These are phyloP conservation scores for Sporothrix phasma DNA, from an alignment of 2,329 filamentous ascomycete species.

Conservation along the genomic window DNA sequence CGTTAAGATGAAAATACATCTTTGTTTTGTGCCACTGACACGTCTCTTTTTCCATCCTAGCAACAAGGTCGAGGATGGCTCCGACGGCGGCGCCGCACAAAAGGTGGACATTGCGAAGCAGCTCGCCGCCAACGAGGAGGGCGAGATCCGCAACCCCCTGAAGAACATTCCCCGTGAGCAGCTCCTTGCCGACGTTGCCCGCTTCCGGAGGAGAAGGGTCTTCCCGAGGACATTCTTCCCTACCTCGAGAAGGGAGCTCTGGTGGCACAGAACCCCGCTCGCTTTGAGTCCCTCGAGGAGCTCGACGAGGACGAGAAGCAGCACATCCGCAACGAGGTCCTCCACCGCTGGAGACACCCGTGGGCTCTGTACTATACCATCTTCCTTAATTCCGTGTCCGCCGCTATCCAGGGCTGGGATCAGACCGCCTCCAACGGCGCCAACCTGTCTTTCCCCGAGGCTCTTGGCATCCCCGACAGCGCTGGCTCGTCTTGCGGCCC, in stretches of 20 bases:
- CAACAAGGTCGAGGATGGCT: background rate
- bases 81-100: background rate
- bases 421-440: constrained; percentile 53
- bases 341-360: constrained; percentile 56
- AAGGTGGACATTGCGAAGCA: background rate
- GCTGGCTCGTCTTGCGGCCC: constrained; percentile 26
- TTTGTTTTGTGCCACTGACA: background rate
- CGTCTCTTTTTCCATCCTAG: background rate
- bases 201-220: constrained; percentile 32
- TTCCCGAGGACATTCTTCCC: constrained; percentile 44
- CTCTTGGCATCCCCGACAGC: constrained; percentile 37
- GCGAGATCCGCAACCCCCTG: constrained; percentile 18
- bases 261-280: constrained; percentile 58
- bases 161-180: constrained; percentile 16
- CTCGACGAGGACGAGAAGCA: constrained; percentile 33
- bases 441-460: constrained; percentile 49
- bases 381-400: constrained; percentile 56
- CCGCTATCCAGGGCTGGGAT: constrained; percentile 62
- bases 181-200: constrained; percentile 16
- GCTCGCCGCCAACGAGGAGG: constrained; percentile 15
- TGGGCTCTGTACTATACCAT: constrained; percentile 56
- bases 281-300: constrained; percentile 46
- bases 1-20: no score
- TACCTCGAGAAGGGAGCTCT: constrained; percentile 61
- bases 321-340: constrained; percentile 45